Evolutionary conservation across 257 asterid genomes (phyloP), one percentile per base, ranked within the genome.

Genomic region (Paraleonurus japonicus): DNA sequence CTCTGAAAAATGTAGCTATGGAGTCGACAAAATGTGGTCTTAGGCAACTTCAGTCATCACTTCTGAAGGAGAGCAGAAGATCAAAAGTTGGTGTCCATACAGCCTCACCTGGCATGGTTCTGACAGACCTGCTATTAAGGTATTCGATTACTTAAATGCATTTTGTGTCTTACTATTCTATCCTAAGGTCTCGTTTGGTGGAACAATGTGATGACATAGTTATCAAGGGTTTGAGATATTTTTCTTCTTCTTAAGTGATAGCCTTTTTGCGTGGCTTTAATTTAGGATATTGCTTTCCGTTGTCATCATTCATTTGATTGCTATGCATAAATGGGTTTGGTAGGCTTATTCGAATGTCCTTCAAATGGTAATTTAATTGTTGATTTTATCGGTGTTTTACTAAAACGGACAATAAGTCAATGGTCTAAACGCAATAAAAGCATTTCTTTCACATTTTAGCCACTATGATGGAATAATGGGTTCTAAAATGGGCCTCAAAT

Each of bases 41-140:
- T 51, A 80, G 96, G 86, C 99, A 94, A 88, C 93, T 94, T 59
- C 99, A 94, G 47, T 86, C 99, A 43, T 94, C 99, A 1, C 96
- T 94, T 70, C 80, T 91, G 80, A 94, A 84, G 85, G 99, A 94
- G 76, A 76, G 86, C 78, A 87, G 82, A 71, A 79, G 80, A 76
- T 81, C 89, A 26, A 91, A 91, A 78, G 96, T 89, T 28, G 97
- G 99, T 70, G 90, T 94, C 66, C 99, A 94, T 83, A 91, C 97
- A 24, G 99, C 99, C 78, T 94, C 99, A 37, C 99, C 99, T 3
- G 99, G 99, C 89, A 94, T 94, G 99, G 99, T 94, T 62, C 85
- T 94, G 57, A 94, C 99, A 5, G 99, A 91, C 74, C 84, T 94
- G 81, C 82, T 94, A 41, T 79, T 94, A 68, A 94, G 99, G 99